A percentile compares a stretch with the other conserved stretches of the same genome.
Conservation (phyloP, 169 alveolate genomes). For the Amoebophrya sp. region DNA sequence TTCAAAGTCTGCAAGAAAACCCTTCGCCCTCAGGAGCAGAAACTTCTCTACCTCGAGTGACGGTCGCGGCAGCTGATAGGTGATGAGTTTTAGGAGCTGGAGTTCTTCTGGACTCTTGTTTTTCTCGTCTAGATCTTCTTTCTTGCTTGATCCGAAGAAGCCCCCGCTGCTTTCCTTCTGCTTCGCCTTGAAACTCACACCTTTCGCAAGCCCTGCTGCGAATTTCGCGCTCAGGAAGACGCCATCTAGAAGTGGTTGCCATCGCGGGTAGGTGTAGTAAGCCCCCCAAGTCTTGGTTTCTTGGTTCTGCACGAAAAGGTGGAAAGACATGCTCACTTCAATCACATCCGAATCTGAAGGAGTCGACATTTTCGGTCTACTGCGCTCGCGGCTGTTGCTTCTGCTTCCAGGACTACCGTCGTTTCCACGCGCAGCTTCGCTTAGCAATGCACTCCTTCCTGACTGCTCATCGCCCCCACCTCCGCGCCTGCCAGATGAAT, state of each 20-base stretch:
- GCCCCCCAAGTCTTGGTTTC: not conserved
- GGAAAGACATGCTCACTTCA: not conserved
- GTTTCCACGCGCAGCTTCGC: too few species aligned
- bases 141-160: not conserved
- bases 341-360: too few species aligned
- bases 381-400: not conserved
- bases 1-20: not conserved
- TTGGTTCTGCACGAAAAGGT: not conserved
- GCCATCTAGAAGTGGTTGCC: not conserved
- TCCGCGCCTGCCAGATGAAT: not conserved
- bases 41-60: not conserved
- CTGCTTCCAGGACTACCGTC: too few species aligned
- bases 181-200: not conserved
- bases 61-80: not conserved
- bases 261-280: constrained; percentile 1
- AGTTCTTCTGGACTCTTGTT: not conserved
- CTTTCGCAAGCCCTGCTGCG: not conserved
- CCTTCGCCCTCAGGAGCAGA: not conserved
- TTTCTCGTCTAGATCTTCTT: not conserved
- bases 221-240: not conserved
- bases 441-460: too few species aligned
- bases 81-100: not conserved
- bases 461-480: not conserved
- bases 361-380: too few species aligned
- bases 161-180: constrained; percentile 6